These are phyloP conservation scores for Blastobotrys serpentis DNA, from an alignment of 1,139 yeast genomes.

Conservation along the genomic window DNA sequence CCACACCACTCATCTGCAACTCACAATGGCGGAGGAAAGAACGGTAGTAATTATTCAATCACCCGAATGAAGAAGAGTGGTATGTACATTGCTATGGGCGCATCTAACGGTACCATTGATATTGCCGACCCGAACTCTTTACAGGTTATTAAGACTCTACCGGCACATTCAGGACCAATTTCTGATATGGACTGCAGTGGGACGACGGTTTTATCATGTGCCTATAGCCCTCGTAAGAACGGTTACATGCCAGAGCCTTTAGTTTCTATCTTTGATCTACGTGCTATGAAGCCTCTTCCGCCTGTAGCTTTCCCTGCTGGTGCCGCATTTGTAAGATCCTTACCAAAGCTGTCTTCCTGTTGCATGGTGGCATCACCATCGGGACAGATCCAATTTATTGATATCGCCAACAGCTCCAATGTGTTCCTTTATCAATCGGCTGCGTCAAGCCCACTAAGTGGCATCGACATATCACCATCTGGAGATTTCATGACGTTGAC, in stretches of 20 bases:
- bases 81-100: conserved; percentile 57
- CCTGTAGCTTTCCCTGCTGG: conserved; percentile 91
- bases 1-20: conserved; percentile 9
- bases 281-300: conserved; percentile 68
- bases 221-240: conserved; percentile 61
- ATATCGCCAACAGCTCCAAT: conserved; percentile 72
- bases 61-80: conserved; percentile 39
- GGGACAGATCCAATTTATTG: conserved; percentile 86
- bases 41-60: conserved; percentile 29
- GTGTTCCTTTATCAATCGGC: conserved; percentile 45
- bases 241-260: conserved; percentile 68
- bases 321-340: conserved; percentile 78
- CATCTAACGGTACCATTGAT: conserved; percentile 66
- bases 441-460: conserved; percentile 47
- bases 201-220: conserved; percentile 76
- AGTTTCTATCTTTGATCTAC: conserved; percentile 77
- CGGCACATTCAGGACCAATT: conserved; percentile 72
- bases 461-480: conserved; percentile 67
- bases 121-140: conserved; percentile 68
- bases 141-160: conserved; percentile 57
- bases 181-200: conserved; percentile 80
- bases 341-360: conserved; percentile 82
- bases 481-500: conserved; percentile 77
- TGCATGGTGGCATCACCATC: conserved; percentile 68
- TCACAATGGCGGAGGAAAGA: conserved; percentile 1